Evolutionary conservation across 352 stramenopile genomes (phyloP), one percentile per base, ranked within the genome.

Genomic region (Halophytophthora polymorphica): DNA sequence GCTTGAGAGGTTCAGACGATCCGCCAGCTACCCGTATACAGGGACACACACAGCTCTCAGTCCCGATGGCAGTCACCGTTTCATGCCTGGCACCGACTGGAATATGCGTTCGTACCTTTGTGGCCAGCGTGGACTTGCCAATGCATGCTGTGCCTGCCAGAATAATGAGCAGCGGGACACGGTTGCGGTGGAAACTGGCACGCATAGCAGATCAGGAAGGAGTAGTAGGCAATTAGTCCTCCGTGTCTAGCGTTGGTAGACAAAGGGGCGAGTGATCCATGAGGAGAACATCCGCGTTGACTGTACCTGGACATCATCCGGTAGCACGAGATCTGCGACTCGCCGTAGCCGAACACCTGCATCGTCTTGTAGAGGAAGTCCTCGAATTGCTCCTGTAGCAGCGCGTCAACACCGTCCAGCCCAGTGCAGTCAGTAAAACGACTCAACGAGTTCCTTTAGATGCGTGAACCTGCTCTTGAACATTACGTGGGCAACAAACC

Each of bases 341-440:
- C 80, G 8, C 82, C 80, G 58, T 95, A 95, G n/a, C 82, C 82
- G 39, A 93, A 95, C 10, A 92, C 82, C 37, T 89, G 69, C 80
- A 95, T 90, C 7, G 84, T 95, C 64, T 95, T 95, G 71, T 95
- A 95, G 50, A 95, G 54, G 59, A 95, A 95, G 48, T 95, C 83
- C 52, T 95, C 84, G 51, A 95, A 95, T 73, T 93, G 82, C 47
- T 95, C 84, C 78, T 88, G 46, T 22, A 22, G 45, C 19, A 44
- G 25, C 5, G 31, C n/a, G 29, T 19, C n/a, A 31, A 8, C 25
- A 8, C 8, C 4, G 4, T 8, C 11, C 42, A 53, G 2, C 31
- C 31, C 33, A 7, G 13, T 38, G 33, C 15, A 7, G 11, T 17
- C 33, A 38, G 33, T 17, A 17, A 2, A 38, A n/a, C 33, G 13